Evolutionary conservation across 495 filamentous ascomycete genomes (phyloP).

Genomic region (Penicillium angulare): DNA sequence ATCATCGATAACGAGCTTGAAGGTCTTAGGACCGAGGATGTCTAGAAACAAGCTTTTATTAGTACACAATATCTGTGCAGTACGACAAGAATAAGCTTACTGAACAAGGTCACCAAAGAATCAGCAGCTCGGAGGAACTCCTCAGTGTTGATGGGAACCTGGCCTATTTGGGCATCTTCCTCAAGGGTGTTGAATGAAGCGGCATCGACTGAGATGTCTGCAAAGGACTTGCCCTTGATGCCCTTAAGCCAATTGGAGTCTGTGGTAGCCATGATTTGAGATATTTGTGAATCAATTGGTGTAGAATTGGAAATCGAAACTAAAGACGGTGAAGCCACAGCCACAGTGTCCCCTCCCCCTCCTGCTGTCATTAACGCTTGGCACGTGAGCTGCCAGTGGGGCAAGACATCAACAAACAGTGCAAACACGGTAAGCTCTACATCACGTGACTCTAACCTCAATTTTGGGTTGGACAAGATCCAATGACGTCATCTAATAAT

Average conservation of each 20-base stretch:
- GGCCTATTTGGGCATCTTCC: no score
- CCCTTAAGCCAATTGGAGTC: conserved; percentile 82
- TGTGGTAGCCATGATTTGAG: conserved; percentile 37
- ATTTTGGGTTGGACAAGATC: neutral
- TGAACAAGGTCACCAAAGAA: conserved; percentile 80
- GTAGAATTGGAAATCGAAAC: conserved; percentile 10
- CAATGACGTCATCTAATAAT: conserved; percentile 32
- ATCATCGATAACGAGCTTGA: conserved; percentile 85
- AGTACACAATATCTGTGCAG: conserved; percentile 8
- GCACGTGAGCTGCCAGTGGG: neutral
- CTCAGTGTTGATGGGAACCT: conserved; percentile 72
- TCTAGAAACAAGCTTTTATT: conserved; percentile 49
- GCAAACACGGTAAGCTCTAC: neutral
- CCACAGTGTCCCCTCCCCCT: neutral
- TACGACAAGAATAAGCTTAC: conserved; percentile 43
- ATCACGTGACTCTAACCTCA: neutral
- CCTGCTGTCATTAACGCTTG: neutral
- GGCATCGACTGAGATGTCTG: conserved; percentile 71
- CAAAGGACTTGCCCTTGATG: conserved; percentile 71
- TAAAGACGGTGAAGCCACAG: conserved; percentile 3
- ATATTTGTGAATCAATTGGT: conserved; percentile 1
- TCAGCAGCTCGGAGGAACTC: conserved; percentile 93
- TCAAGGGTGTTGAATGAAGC: conserved; percentile 71
- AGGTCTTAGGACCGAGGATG: conserved; percentile 75
- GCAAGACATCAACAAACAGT: neutral